Percentiles rank a stretch among this genome's conserved stretches.
Evolutionary conservation across 2,329 filamentous ascomycete species (phyloP).

Genomic region (Byssothecium circinans): DNA sequence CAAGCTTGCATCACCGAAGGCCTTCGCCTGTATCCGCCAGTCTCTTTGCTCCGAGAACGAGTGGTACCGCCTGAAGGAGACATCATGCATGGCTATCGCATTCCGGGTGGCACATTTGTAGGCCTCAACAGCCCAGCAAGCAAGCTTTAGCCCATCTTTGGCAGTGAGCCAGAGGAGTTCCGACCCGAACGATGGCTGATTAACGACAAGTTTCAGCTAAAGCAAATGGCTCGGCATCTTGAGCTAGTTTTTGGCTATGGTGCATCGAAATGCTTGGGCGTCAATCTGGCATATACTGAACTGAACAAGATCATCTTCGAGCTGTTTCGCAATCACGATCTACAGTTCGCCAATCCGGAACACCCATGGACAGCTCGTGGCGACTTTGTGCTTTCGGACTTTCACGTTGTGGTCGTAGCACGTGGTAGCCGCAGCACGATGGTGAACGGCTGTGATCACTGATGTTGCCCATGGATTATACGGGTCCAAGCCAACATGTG

Average conservation of each 20-base stretch:
- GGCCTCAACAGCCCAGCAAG: neutral
- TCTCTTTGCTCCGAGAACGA: neutral
- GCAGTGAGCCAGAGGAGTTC: conserved; percentile 5
- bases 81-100: conserved; percentile 4
- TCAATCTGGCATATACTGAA: conserved; percentile 17
- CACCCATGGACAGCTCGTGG: too few relatives aligned
- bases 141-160: neutral
- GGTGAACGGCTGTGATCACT: too few relatives aligned
- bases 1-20: conserved; percentile 26
- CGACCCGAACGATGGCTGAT: conserved; percentile 16
- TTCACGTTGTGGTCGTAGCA: too few relatives aligned
- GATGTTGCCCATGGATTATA: too few relatives aligned
- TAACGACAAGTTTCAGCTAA: conserved; percentile 30
- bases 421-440: too few relatives aligned
- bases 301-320: conserved; percentile 29
- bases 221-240: conserved; percentile 14
- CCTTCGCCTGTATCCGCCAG: conserved; percentile 16
- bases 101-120: conserved; percentile 9
- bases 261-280: conserved; percentile 17
- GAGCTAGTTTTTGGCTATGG: conserved; percentile 22
- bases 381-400: too few relatives aligned
- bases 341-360: too few relatives aligned
- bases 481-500: too few relatives aligned
- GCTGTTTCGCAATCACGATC: too few relatives aligned
- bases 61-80: conserved; percentile 12